Evolutionary conservation across 176 grass and related monocot genomes (phyloP), one percentile per base, ranked within the genome.

Genomic region (Pontederia paniculata): DNA sequence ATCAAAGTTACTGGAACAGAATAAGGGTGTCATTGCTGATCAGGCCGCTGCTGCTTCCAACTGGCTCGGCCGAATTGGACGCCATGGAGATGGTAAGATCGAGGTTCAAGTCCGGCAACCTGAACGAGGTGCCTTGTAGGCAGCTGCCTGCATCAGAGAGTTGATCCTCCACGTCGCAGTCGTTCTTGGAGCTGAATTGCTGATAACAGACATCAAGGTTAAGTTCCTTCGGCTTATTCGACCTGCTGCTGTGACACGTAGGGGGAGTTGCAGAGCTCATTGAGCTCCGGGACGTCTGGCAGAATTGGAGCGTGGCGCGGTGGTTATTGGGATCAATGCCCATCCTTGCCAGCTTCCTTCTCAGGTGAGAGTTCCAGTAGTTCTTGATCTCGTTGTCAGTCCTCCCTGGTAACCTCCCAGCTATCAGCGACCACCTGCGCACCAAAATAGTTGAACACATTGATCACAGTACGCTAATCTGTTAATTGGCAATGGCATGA

Each of bases 391-490:
- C 80, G 11, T 48, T 42, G 16, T 50, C 70, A 0, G 70, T 78
- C 65, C 81, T 63, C 21, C 80, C 80, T 4, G 80, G 80, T 3
- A 83, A 48, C 54, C 81, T 78, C 17, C 81, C 75, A 21, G 81
- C 81, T 23, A 83, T 74, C 58, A 83, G 42, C 14, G 70, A 43
- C 81, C 81, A 83, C 11, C 80, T 82, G 16, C 8, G 42, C 5
- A 45, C 22, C 21, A 16, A 67, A 12, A 13, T 12, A 66, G 16
- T 44, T 16, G 5, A 23, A 47, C 3, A 12, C 2, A 9, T 21
- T 20, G 1, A 4, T 12, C 4, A 4, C 54, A 57, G 28, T 19
- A 25, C 17, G n/a, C 17, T 42, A 37, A 37, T 8, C 28, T 37
- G 28, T 37, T 37, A 37, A 12, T 8, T 20, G 1, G 1, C 23